Evolutionary conservation across 352 stramenopile genomes (phyloP).

Genomic region (Phytophthora sp.): DNA sequence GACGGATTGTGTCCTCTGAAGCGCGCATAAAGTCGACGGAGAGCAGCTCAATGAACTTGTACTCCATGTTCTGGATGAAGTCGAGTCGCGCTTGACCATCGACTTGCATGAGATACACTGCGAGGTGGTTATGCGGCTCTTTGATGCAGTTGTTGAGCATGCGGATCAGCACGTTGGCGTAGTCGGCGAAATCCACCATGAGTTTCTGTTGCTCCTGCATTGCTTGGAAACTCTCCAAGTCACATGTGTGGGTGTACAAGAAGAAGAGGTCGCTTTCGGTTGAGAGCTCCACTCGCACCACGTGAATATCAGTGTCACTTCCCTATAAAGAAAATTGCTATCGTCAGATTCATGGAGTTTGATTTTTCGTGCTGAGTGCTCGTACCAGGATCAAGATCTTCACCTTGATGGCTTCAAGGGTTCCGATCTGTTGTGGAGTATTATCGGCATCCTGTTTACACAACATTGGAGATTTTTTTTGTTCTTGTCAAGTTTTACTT

Average conservation of each 20-base stretch:
- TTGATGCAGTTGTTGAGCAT: constrained; percentile 97
- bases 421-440: constrained; percentile 90
- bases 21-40: constrained; percentile 92
- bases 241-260: constrained; percentile 91
- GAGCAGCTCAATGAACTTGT: constrained; percentile 96
- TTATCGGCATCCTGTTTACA: constrained; percentile 74
- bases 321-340: constrained; percentile 46
- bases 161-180: constrained; percentile 92
- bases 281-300: constrained; percentile 90
- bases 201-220: constrained; percentile 96
- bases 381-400: constrained; percentile 92
- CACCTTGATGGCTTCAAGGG: constrained; percentile 94
- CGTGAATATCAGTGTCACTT: constrained; percentile 83
- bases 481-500: neutral
- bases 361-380: neutral
- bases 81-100: constrained; percentile 92
- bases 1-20: constrained; percentile 88
- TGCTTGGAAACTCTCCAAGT: constrained; percentile 84
- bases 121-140: constrained; percentile 93
- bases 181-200: constrained; percentile 96
- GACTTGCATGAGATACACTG: constrained; percentile 93
- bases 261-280: constrained; percentile 95
- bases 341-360: neutral
- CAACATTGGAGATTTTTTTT: neutral
- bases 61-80: constrained; percentile 97